Evolutionary conservation across 1,284 basidiomycete species (phyloP).

Genomic region (Somion occarium): DNA sequence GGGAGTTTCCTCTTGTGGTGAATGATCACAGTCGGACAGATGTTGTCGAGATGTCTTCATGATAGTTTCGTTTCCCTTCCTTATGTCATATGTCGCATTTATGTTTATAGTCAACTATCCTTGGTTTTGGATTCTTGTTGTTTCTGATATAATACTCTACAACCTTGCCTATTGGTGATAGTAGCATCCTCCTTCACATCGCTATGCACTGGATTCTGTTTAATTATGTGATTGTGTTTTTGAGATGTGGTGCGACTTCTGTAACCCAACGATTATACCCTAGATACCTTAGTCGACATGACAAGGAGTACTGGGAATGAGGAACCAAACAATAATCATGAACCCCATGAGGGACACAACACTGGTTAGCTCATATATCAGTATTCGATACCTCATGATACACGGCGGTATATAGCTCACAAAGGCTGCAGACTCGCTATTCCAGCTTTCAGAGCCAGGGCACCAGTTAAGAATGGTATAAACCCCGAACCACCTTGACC

Average conservation of each 20-base stretch:
- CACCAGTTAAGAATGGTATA: slow-evolving; percentile 55
- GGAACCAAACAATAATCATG: slow-evolving; percentile 39
- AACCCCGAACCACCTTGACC: slow-evolving; percentile 49
- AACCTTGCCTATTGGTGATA: not conserved
- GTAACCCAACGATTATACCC: too few species aligned
- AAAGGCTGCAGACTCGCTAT: slow-evolving; percentile 52
- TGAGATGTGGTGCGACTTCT: too few species aligned
- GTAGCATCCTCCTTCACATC: not conserved
- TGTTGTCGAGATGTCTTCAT: not conserved
- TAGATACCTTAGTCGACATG: slow-evolving; percentile 10
- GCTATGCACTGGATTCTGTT: too few species aligned
- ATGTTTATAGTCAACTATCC: too few species aligned
- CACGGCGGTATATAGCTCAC: slow-evolving; percentile 33
- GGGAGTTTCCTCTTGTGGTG: not conserved
- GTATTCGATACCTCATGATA: not conserved
- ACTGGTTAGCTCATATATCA: slow-evolving; percentile 23
- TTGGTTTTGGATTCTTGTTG: not conserved
- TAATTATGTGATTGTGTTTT: too few species aligned
- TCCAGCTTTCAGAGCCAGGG: slow-evolving; percentile 42
- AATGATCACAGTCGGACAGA: not conserved
- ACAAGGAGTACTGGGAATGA: slow-evolving; percentile 29
- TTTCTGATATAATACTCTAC: not conserved
- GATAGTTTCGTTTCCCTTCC: not conserved
- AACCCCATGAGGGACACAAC: slow-evolving; percentile 41
- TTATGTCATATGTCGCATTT: too few species aligned